Conservation (phyloP, 768 basidiomycete species). For the Symmetrospora coprosmae region DNA sequence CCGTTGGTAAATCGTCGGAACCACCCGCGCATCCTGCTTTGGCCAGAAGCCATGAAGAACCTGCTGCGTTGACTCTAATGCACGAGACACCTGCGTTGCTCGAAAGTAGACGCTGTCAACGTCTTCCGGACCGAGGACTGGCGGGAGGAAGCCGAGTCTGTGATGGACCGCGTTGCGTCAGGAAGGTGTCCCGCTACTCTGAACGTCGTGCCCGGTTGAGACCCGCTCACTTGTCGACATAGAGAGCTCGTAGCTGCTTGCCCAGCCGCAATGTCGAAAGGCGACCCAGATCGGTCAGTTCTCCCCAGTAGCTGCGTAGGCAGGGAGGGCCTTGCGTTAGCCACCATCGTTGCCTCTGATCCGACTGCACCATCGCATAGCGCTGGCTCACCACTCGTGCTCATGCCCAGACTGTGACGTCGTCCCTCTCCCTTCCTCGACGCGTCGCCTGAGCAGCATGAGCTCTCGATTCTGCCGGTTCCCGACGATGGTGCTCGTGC, state of each 20-base stretch:
- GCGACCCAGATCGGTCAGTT: slow-evolving; percentile 31
- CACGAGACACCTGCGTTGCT: slow-evolving; percentile 63
- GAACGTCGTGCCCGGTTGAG: not conserved
- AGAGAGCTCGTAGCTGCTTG: slow-evolving; percentile 20
- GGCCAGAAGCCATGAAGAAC: slow-evolving; percentile 63
- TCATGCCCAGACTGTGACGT: no score
- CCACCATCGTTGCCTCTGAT: no score
- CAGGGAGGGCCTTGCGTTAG: no score
- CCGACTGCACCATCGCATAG: no score
- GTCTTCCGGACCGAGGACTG: slow-evolving; percentile 1
- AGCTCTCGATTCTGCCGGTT: not conserved
- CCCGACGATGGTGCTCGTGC: no score
- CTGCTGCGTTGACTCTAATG: slow-evolving; percentile 59
- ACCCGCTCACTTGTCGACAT: slow-evolving; percentile 23
- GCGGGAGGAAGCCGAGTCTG: slow-evolving; percentile 27
- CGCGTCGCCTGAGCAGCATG: not conserved
- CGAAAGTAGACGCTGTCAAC: slow-evolving; percentile 32
- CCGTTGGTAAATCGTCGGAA: slow-evolving; percentile 10
- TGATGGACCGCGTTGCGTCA: not conserved
- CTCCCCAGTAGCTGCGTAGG: slow-evolving; percentile 26
- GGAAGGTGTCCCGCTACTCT: not conserved
- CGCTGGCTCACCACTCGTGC: no score
- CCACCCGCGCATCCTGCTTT: not conserved
- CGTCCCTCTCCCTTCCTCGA: not conserved
- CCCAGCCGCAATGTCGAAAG: slow-evolving; percentile 28